These are phyloP conservation scores for Ophioceras dolichostomum DNA, from an alignment of 2,329 filamentous ascomycete species.

Conservation along the genomic window DNA sequence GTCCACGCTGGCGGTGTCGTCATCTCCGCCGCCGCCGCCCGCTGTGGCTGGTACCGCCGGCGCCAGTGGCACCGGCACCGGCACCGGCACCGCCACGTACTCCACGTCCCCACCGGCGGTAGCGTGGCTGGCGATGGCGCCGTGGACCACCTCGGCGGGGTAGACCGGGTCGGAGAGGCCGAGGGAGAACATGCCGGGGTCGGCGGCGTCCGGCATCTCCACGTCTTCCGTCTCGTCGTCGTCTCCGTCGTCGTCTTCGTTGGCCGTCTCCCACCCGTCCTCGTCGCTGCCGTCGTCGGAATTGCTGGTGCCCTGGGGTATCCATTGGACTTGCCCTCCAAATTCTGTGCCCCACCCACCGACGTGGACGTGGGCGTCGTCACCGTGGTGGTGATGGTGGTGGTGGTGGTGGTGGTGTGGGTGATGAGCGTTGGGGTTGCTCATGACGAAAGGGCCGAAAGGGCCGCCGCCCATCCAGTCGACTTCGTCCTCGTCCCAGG, in stretches of 20 bases:
- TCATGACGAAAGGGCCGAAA: too few relatives aligned
- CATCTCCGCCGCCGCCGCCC: too few relatives aligned
- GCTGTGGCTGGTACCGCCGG: too few relatives aligned
- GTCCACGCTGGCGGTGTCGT: too few relatives aligned
- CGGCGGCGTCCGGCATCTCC: background rate
- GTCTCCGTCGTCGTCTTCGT: constrained; percentile 1
- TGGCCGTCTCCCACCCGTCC: constrained; percentile 3
- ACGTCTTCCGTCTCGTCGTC: background rate
- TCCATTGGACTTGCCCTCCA: too few relatives aligned
- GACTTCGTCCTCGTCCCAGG: constrained; percentile 4
- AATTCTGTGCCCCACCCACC: background rate
- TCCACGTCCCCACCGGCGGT: too few relatives aligned
- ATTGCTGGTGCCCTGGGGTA: background rate
- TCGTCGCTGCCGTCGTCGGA: background rate
- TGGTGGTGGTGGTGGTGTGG: background rate
- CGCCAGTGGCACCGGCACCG: too few relatives aligned
- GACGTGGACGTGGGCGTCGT: background rate
- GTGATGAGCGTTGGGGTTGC: background rate
- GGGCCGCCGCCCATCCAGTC: constrained; percentile 3
- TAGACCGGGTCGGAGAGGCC: background rate
- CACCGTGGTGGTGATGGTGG: background rate
- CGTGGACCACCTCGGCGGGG: too few relatives aligned
- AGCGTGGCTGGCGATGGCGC: too few relatives aligned
- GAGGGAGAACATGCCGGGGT: background rate
- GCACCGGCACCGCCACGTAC: too few relatives aligned